These are phyloP conservation scores for Filobasidium floriforme DNA, from an alignment of 768 basidiomycete species.

Conservation along the genomic window DNA sequence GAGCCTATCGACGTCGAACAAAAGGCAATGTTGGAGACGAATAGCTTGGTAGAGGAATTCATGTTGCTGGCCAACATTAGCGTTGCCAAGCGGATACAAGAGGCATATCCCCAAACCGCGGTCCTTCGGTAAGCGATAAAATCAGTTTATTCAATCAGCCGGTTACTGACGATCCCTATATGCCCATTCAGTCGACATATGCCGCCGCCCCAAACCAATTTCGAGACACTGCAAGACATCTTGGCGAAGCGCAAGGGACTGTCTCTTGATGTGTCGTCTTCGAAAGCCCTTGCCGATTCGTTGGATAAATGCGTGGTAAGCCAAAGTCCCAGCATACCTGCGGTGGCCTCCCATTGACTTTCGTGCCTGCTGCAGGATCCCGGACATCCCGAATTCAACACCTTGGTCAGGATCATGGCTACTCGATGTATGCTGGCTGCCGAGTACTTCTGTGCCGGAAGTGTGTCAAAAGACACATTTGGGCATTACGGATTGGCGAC, in stretches of 20 bases:
- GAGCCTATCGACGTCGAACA: slow-evolving; percentile 97
- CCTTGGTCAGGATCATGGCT: slow-evolving; percentile 96
- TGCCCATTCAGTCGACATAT: slow-evolving; percentile 63
- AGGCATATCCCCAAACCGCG: slow-evolving; percentile 90
- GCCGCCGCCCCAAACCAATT: slow-evolving; percentile 85
- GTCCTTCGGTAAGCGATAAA: slow-evolving; percentile 47
- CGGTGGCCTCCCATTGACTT: background rate
- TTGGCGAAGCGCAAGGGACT: slow-evolving; percentile 75
- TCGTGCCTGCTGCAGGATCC: slow-evolving; percentile 56
- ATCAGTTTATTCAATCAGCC: background rate
- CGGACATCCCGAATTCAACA: slow-evolving; percentile 82
- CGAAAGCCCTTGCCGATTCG: slow-evolving; percentile 77
- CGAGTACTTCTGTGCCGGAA: slow-evolving; percentile 95
- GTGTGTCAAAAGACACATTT: slow-evolving; percentile 83
- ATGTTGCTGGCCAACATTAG: slow-evolving; percentile 97
- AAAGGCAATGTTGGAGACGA: slow-evolving; percentile 85
- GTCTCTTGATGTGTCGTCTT: slow-evolving; percentile 79
- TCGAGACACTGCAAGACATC: slow-evolving; percentile 91
- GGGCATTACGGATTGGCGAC: slow-evolving; percentile 97
- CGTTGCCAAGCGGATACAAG: slow-evolving; percentile 83
- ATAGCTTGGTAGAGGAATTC: slow-evolving; percentile 95
- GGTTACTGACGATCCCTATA: background rate
- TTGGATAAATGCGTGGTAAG: slow-evolving; percentile 78
- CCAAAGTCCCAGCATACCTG: slow-evolving; percentile 5
- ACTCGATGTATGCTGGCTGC: slow-evolving; percentile 97